These are phyloP conservation scores for Candida albicans DNA, from an alignment of 1,139 yeast species.

Conservation along the genomic window DNA sequence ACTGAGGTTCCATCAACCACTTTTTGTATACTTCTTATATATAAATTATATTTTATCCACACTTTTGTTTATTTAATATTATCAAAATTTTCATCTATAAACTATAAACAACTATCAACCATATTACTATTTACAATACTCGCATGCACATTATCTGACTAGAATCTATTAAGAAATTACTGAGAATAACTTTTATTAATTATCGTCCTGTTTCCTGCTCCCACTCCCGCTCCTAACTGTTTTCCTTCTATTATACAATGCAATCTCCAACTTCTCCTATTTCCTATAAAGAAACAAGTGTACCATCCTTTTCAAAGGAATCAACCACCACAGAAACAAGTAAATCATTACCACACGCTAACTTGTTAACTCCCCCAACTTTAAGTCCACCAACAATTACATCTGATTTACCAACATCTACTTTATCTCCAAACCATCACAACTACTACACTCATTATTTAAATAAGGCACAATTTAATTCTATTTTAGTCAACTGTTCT, in stretches of 20 bases:
- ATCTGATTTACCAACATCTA: slow-evolving; percentile 2
- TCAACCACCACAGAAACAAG: neutral
- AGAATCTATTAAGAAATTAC: slow-evolving; percentile 3
- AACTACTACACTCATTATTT: slow-evolving; percentile 42
- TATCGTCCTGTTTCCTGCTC: neutral
- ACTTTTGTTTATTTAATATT: too few species aligned
- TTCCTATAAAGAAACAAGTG: neutral
- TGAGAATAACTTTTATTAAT: neutral
- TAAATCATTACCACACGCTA: neutral
- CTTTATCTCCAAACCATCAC: slow-evolving; percentile 36
- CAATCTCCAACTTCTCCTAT: slow-evolving; percentile 2
- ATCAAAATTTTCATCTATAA: neutral
- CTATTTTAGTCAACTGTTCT: slow-evolving; percentile 39
- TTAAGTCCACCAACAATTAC: slow-evolving; percentile 3
- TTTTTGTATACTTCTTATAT: too few species aligned
- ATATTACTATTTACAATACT: too few species aligned
- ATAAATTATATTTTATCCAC: slow-evolving; percentile 2
- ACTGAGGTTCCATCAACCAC: too few species aligned
- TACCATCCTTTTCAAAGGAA: neutral
- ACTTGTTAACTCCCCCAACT: slow-evolving; percentile 2
- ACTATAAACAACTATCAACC: neutral
- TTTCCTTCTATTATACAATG: neutral
- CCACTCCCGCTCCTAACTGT: neutral
- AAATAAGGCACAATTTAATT: slow-evolving; percentile 44
- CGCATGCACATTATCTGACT: neutral